Evolutionary conservation across 139 green algal genomes (phyloP), one percentile per base, ranked within the genome.

Genomic region (Axilococcus clingmanii): DNA sequence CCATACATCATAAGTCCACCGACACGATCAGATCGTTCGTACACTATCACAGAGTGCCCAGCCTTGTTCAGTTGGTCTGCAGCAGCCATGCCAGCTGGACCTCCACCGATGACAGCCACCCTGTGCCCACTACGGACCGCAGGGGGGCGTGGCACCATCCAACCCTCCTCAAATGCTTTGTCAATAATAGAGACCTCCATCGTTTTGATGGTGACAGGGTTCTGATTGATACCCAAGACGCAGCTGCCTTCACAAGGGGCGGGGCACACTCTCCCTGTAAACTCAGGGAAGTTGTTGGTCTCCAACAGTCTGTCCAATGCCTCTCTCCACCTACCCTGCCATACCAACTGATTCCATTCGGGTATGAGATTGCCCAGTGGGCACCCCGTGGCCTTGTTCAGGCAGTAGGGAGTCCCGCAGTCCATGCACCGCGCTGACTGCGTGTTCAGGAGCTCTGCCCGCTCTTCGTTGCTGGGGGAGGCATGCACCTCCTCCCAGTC

Each of bases 281-380:
- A 96, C 79, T 96, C 89, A 32, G 90, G 90, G 78, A 97, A 97
- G 75, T 97, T 96, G 75, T 97, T 97, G 22, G 89, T 97, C 65
- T 95, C 86, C 45, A 95, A 68, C 52, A 97, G 79, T 2, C 89
- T 64, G 63, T 95, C 74, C 31, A 94, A 66, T 17, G 89, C 89
- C 55, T 95, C 90, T 5, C 61, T 66, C 89, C 89, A 97, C 29
- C 79, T 62, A 35, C 84, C 88, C 70, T 95, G 75, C 74, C 90
- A 74, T 57, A 97, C 89, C 43, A 97, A 73, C 47, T 92, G 86
- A 56, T 97, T 97, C 72, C 83, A 97, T 75, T 97, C 89, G 19
- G 89, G 89, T 61, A 97, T 96, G 38, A 65, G 80, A 78, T 96
- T 96, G 44, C 86, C 86, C 42, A 97, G 74, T 6, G 89, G 89